Evolutionary conservation across 768 basidiomycete genomes (phyloP), one percentile per base, ranked within the genome.

Genomic region (Hydnum rufescens): DNA sequence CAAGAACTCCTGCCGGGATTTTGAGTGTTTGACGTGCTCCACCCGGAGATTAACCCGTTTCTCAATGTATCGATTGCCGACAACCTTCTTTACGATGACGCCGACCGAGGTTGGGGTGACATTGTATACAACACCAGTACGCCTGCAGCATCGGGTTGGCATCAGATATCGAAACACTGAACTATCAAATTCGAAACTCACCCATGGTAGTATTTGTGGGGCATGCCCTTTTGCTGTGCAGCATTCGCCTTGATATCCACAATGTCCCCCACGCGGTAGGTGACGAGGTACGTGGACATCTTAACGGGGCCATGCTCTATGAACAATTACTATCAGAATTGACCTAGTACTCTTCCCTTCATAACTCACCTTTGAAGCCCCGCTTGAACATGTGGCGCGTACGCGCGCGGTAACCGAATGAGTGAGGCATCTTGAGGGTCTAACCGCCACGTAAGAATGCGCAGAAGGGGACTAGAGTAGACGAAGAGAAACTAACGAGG

Each of bases 381-480:
- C 85, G 76, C 79, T 86, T 90, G 85, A 99, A 97, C 92, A 97
- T 95, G 73, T 92, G 74, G 80, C 93, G 90, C 81, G 93, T 97
- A 63, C 93, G 90, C 84, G 93, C 93, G 67, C 93, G 82, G 75
- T 92, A 87, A 87, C 93, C 93, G 78, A 82, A 99, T 54, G 93
- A 96, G 87, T 96, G 89, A 74, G 93, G 93, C 93, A 99, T 96
- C 53, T 64, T 61, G 61, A 51, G 39, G 55, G 25, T 22, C 36
- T 39, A 39, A 39, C 13, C 36, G 36, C 22, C 22, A 13, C 13
- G 36, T 13, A 39, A 22, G 36, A 39, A 39, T 39, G 13, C 13
- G 22, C 22, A 13, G 36, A 22, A 13, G 36, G 36, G 36, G 36
- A 39, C 13, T 39, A 39, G 13, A 13, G 36, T 13, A 22, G n/a